Evolutionary conservation across 2,329 filamentous ascomycete genomes (phyloP).

Genomic region (Apiospora arundinis): DNA sequence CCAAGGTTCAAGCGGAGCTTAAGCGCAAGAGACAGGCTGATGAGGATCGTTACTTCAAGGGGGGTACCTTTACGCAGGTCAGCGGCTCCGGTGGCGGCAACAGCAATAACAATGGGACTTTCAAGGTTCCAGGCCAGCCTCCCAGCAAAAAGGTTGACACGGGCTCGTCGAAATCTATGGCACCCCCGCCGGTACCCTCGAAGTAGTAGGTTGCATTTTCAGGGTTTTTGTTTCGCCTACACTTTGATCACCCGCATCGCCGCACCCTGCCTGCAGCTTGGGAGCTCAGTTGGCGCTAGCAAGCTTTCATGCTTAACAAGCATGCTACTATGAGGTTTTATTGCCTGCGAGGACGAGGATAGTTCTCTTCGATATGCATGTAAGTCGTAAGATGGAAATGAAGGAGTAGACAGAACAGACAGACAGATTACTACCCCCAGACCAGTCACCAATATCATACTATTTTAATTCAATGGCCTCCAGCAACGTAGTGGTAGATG

Average conservation of each 20-base stretch:
- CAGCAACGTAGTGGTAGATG: not conserved
- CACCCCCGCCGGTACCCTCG: conserved; percentile 36
- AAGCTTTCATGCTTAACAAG: not conserved
- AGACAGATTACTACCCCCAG: not conserved
- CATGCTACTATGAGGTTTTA: not conserved
- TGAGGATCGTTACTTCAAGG: conserved; percentile 95
- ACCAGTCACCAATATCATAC: not conserved
- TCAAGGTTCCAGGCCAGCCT: conserved; percentile 83
- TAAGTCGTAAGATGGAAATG: not conserved
- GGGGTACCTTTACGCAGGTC: conserved; percentile 94
- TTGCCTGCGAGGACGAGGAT: not conserved
- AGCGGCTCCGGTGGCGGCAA: conserved; percentile 41
- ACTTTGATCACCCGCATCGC: not conserved
- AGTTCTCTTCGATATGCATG: not conserved
- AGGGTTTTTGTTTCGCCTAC: not conserved
- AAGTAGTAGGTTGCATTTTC: conserved; percentile 32
- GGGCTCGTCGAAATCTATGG: conserved; percentile 59
- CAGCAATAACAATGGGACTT: conserved; percentile 52
- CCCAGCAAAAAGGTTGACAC: conserved; percentile 75
- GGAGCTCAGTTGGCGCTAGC: not conserved
- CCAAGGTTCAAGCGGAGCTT: conserved; percentile 86
- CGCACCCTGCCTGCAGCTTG: not conserved
- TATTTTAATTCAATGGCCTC: not conserved
- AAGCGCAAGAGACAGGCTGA: conserved; percentile 91
- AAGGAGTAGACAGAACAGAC: not conserved